A percentile compares a stretch with the other conserved stretches of the same genome.
Evolutionary conservation across 2,329 filamentous ascomycete species (phyloP).

Genomic region (Exophiala xenobiotica): DNA sequence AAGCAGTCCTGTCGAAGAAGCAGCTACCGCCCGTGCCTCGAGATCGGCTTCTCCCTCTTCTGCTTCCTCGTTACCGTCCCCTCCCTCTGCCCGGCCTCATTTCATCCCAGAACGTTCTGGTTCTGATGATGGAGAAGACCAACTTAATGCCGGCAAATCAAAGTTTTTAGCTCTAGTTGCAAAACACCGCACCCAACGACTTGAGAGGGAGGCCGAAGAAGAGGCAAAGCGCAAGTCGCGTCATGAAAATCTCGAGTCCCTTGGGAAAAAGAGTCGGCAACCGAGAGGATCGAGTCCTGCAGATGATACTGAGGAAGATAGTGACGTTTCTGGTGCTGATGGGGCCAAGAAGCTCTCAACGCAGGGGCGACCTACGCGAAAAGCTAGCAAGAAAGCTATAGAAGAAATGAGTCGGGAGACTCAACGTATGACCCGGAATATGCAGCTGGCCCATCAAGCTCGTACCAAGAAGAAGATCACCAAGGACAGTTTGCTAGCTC

Average conservation of each 20-base stretch:
- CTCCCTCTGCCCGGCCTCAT: slow-evolving; percentile 18
- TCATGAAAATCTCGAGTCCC: slow-evolving; percentile 32
- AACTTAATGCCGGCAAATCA: slow-evolving; percentile 46
- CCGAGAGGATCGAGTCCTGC: slow-evolving; percentile 32
- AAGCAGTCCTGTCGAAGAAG: slow-evolving; percentile 34
- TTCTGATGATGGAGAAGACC: slow-evolving; percentile 27
- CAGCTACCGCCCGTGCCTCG: background rate
- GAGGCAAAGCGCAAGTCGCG: slow-evolving; percentile 42
- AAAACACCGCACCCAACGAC: slow-evolving; percentile 69
- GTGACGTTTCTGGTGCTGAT: slow-evolving; percentile 61
- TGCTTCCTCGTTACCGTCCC: slow-evolving; percentile 47
- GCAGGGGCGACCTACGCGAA: slow-evolving; percentile 65
- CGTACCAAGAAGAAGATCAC: slow-evolving; percentile 89
- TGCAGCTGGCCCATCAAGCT: slow-evolving; percentile 87
- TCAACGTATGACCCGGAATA: slow-evolving; percentile 81
- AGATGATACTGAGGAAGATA: slow-evolving; percentile 50
- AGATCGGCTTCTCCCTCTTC: slow-evolving; percentile 43
- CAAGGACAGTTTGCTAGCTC: slow-evolving; percentile 76
- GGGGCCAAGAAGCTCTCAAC: slow-evolving; percentile 64
- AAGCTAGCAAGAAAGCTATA: slow-evolving; percentile 89
- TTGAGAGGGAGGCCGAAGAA: slow-evolving; percentile 62
- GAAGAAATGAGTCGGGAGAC: slow-evolving; percentile 96
- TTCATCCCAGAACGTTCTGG: slow-evolving; percentile 29
- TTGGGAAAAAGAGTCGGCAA: slow-evolving; percentile 32
- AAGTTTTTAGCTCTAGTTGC: slow-evolving; percentile 71